phyloP scores from a whole-genome alignment of 1,284 basidiomycete genomes.

The Singerocomus inundabilis region DNA sequence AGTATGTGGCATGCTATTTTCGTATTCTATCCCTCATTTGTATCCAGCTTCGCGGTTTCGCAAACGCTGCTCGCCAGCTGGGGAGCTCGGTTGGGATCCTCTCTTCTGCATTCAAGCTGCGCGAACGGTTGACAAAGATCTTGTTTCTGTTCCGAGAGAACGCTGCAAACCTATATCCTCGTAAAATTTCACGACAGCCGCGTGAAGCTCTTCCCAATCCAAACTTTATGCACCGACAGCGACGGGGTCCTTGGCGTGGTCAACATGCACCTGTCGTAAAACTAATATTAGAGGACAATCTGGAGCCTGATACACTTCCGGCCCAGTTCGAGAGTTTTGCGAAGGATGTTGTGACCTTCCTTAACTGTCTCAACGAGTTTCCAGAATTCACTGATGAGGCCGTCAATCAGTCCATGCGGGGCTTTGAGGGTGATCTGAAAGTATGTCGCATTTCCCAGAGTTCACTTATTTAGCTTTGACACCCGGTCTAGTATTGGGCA shows the following conservation, averaged over 20 bases:
- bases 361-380: conserved; percentile 55
- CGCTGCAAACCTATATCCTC: conserved; percentile 33
- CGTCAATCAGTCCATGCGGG: conserved; percentile 50
- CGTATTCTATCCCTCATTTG: conserved; percentile 13
- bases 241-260: conserved; percentile 32
- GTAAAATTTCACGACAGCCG: conserved; percentile 33
- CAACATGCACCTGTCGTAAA: conserved; percentile 31
- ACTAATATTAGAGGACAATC: conserved; percentile 30
- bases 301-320: conserved; percentile 34
- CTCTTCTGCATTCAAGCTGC: conserved; percentile 35
- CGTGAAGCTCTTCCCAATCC: conserved; percentile 36
- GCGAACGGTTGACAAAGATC: conserved; percentile 37
- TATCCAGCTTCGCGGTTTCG: conserved; percentile 33
- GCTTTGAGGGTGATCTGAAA: conserved; percentile 52
- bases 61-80: conserved; percentile 36
- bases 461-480: conserved; percentile 13
- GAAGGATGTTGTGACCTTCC: conserved; percentile 48
- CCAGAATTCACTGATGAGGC: conserved; percentile 57
- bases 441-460: conserved; percentile 26
- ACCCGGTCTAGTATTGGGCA: conserved; percentile 31
- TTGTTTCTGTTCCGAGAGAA: conserved; percentile 37
- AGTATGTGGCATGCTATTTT: conserved; percentile 14
- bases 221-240: conserved; percentile 37
- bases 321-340: conserved; percentile 45
- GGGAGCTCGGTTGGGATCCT: conserved; percentile 37